These are phyloP conservation scores for Mercurialis annua DNA, from an alignment of 345 rosid species.

Conservation along the genomic window DNA sequence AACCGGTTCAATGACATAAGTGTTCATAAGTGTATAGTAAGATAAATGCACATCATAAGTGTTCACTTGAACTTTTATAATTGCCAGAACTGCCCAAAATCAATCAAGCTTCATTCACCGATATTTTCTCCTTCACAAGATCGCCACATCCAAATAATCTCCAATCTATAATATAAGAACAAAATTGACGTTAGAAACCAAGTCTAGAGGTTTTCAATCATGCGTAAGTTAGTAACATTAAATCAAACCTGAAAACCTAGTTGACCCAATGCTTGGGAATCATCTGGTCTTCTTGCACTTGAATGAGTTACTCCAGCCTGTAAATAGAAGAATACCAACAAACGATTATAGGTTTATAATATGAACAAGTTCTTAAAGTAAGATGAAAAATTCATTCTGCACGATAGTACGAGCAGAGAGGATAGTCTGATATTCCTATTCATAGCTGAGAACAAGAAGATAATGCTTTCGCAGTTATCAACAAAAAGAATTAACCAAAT, in stretches of 20 bases:
- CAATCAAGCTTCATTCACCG: background rate
- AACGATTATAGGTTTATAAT: too few relatives aligned
- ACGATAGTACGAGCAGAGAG: too few relatives aligned
- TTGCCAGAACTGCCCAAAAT: background rate
- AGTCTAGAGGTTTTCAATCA: background rate
- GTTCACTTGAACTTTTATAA: too few relatives aligned
- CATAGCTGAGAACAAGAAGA: too few relatives aligned
- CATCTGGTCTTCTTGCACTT: constrained; percentile 15
- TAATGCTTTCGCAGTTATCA: too few relatives aligned
- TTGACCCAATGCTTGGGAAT: constrained; percentile 12
- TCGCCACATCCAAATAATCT: constrained; percentile 24
- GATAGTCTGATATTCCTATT: too few relatives aligned
- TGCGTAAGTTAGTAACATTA: background rate
- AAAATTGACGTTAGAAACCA: background rate
- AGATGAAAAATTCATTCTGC: background rate
- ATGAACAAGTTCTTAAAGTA: background rate
- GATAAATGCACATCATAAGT: background rate
- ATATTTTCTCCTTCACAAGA: constrained; percentile 1
- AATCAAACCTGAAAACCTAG: constrained; percentile 17
- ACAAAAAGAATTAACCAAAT: too few relatives aligned
- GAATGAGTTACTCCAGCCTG: constrained; percentile 20
- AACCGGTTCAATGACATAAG: too few relatives aligned
- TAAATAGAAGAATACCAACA: background rate
- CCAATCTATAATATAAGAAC: constrained; percentile 11
- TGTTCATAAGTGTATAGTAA: too few relatives aligned